Evolutionary conservation across 73 alveolate species (phyloP).

Genomic region (Tetrahymena thermophila): DNA sequence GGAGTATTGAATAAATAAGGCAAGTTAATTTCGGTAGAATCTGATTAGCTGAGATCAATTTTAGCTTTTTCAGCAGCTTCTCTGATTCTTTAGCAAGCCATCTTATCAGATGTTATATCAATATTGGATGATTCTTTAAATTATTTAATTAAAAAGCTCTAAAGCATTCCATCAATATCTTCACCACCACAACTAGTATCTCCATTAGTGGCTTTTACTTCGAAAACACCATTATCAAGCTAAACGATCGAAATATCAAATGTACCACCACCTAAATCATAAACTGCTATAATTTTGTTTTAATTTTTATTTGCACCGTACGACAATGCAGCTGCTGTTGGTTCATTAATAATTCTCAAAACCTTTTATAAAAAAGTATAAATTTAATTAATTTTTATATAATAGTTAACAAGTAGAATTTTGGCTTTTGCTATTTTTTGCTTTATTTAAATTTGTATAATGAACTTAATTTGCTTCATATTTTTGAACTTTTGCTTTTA

Average conservation of each 20-base stretch:
- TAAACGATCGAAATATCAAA: conserved; percentile 49
- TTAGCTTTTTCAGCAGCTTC: conserved; percentile 43
- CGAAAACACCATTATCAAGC: conserved; percentile 47
- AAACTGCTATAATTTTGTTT: conserved; percentile 29
- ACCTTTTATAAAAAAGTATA: neutral
- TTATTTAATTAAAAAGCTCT: neutral
- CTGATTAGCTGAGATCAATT: conserved; percentile 15
- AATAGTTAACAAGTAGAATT: no score
- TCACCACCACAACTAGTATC: conserved; percentile 51
- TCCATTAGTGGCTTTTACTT: conserved; percentile 48
- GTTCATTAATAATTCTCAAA: conserved; percentile 56
- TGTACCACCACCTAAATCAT: conserved; percentile 64
- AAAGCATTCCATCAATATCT: conserved; percentile 20
- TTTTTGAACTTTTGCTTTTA: neutral
- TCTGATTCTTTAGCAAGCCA: conserved; percentile 28
- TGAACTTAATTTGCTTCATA: neutral
- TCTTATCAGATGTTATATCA: conserved; percentile 7
- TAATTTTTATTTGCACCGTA: conserved; percentile 36
- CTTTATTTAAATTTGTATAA: no score
- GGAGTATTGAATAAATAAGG: neutral
- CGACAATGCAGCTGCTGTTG: conserved; percentile 69
- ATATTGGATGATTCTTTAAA: conserved; percentile 6
- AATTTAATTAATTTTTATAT: no score
- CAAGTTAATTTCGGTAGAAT: conserved; percentile 6
- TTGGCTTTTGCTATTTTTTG: no score